These are phyloP conservation scores for Fusarium sublunatum DNA, from an alignment of 2,329 filamentous ascomycete species.

Conservation along the genomic window DNA sequence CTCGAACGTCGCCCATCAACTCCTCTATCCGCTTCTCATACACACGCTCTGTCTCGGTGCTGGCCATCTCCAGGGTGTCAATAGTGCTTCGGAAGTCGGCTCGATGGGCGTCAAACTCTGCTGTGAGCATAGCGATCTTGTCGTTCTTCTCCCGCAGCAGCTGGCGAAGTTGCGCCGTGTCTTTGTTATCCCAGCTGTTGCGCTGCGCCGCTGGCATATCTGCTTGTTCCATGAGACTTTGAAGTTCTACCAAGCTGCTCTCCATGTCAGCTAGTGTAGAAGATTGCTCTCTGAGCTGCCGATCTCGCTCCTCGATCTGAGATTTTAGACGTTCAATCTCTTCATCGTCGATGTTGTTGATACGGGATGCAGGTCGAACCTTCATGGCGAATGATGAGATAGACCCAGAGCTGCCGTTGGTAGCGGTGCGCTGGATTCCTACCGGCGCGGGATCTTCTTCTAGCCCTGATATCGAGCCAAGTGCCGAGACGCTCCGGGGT, in stretches of 20 bases:
- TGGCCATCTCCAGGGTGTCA: conserved; percentile 94
- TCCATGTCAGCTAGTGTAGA: conserved; percentile 90
- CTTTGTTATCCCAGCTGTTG: conserved; percentile 72
- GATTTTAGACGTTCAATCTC: conserved; percentile 78
- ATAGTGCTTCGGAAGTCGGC: conserved; percentile 98
- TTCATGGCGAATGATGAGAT: conserved; percentile 66
- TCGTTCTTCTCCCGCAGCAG: conserved; percentile 95
- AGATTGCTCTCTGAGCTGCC: conserved; percentile 89
- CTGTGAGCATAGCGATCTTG: conserved; percentile 90
- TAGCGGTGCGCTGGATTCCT: conserved; percentile 62
- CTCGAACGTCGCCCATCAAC: conserved; percentile 83
- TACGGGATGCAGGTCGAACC: conserved; percentile 63
- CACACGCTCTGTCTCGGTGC: conserved; percentile 92
- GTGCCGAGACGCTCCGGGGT: conserved; percentile 69
- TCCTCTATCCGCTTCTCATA: conserved; percentile 95
- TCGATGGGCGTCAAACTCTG: conserved; percentile 93
- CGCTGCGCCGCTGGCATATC: conserved; percentile 57
- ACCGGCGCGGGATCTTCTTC: conserved; percentile 70
- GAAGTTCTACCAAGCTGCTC: conserved; percentile 81
- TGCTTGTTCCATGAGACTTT: conserved; percentile 72
- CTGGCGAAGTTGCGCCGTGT: conserved; percentile 80
- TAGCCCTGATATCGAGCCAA: conserved; percentile 63
- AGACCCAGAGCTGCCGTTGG: conserved; percentile 66
- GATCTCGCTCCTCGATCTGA: conserved; percentile 85
- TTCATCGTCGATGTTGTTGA: conserved; percentile 69